phyloP scores from a whole-genome alignment of 257 asterid species.

The Perilla frutescens region DNA sequence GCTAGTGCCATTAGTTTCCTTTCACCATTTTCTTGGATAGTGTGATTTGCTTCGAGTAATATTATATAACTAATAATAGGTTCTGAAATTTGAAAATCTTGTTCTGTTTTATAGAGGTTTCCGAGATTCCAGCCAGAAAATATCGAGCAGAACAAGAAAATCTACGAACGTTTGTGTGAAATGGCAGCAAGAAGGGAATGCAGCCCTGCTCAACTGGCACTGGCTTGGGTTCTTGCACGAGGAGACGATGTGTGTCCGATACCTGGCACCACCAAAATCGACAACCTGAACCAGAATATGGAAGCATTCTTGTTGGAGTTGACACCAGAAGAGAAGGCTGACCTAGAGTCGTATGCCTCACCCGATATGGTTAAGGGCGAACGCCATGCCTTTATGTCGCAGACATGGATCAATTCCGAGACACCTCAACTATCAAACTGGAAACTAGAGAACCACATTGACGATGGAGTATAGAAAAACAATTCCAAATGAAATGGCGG shows the following conservation, averaged over 20 bases:
- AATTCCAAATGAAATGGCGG: too few relatives aligned
- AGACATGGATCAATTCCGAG: constrained; percentile 42
- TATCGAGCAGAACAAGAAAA: constrained; percentile 35
- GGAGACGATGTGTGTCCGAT: constrained; percentile 52
- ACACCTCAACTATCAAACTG: constrained; percentile 38
- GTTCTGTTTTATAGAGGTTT: constrained; percentile 20
- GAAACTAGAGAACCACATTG: background rate
- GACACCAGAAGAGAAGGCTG: constrained; percentile 40
- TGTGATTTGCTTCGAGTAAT: too few relatives aligned
- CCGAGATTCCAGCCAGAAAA: constrained; percentile 35
- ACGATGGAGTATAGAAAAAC: too few relatives aligned
- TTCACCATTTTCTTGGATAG: too few relatives aligned
- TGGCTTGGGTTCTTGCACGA: constrained; percentile 52
- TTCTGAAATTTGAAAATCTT: too few relatives aligned
- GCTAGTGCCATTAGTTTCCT: too few relatives aligned
- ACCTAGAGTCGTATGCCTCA: constrained; percentile 51
- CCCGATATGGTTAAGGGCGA: constrained; percentile 52
- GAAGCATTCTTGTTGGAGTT: constrained; percentile 43
- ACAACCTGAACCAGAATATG: constrained; percentile 44
- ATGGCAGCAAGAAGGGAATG: constrained; percentile 46
- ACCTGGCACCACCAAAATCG: constrained; percentile 44
- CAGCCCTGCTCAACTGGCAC: constrained; percentile 52
- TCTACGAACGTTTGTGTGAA: constrained; percentile 29
- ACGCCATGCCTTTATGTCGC: constrained; percentile 37
- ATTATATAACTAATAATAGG: too few relatives aligned